phyloP scores from a whole-genome alignment of 176 grass and related monocot species.

The Saccharum officinarum region DNA sequence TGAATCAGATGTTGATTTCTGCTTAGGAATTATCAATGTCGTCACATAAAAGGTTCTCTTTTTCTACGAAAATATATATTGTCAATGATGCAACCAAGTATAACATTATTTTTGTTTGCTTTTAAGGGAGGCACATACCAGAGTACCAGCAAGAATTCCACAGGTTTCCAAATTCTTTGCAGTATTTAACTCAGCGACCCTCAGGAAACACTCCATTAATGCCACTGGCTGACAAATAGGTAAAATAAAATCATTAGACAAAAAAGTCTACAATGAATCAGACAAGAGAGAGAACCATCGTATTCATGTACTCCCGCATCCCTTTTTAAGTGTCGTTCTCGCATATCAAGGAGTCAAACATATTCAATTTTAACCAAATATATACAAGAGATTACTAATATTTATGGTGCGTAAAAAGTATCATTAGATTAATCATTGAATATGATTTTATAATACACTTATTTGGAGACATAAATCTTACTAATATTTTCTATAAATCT shows the following conservation, averaged over 20 bases:
- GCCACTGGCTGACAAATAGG: slow-evolving; percentile 70
- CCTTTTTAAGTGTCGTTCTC: not conserved
- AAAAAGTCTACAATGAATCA: not conserved
- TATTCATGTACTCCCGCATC: not conserved
- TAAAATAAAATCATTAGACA: slow-evolving; percentile 17
- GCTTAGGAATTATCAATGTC: slow-evolving; percentile 89
- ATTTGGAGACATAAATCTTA: not conserved
- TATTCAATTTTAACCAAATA: not conserved
- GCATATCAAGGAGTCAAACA: not conserved
- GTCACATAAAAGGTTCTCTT: slow-evolving; percentile 94
- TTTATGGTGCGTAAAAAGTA: not conserved
- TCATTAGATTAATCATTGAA: not conserved
- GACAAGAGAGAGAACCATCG: not conserved
- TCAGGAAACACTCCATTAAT: slow-evolving; percentile 93
- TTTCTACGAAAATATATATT: slow-evolving; percentile 58
- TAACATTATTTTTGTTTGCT: slow-evolving; percentile 20
- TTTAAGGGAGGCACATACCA: slow-evolving; percentile 49
- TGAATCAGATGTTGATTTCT: slow-evolving; percentile 93
- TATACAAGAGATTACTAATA: not conserved
- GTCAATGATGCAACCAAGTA: slow-evolving; percentile 41
- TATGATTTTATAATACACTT: not conserved
- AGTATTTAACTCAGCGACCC: slow-evolving; percentile 86
- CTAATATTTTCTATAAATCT: not conserved
- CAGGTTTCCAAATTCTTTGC: slow-evolving; percentile 96
- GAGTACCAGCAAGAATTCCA: slow-evolving; percentile 90